Evolutionary conservation across 2,329 filamentous ascomycete genomes (phyloP), one percentile per base, ranked within the genome.

Genomic region (Penicillium sp.): DNA sequence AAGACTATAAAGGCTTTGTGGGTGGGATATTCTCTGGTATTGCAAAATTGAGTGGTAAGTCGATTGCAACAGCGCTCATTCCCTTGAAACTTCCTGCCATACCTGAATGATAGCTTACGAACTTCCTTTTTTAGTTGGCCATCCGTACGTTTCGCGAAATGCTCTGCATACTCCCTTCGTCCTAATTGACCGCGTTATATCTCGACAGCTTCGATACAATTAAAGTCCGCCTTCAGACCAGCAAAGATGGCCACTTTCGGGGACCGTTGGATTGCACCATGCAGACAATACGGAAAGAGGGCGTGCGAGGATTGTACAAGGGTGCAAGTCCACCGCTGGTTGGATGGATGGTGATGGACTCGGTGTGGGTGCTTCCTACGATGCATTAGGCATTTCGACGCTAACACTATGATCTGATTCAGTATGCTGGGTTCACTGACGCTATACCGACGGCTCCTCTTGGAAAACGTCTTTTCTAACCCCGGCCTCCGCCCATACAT

Each of bases 301-400:
- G 93, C 48, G 77, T 96, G 47, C 77, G 82, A 50, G 95, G 91
- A 3, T 80, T 99, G 43, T 99, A 98, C 83, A 99, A 98, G 79
- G 93, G 93, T 68, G 92, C 92, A 11, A 91, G 90, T 27, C 93
- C 93, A 55, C 95, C 95, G 52, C 81, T 98, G 48, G 86, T 97
- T 51, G 95, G 95, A 67, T 98, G 95, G 95, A 96, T 98, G 90
- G 91, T 96, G 70, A 98, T 98, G 93, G 95, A 99, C 79, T 86
- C 83, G 53, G 73, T 89, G 79, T 83, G 73, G 63, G 76, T 44
- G 22, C 27, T 10, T 19, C 24, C 16, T 8, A 13, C 48, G 7
- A 43, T 22, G 13, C 16, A 11, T 26, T 10, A 26, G 6, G n/a
- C 21, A 44, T 22, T 31, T 16, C 29, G 2, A 21, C 19, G 39